phyloP scores from a whole-genome alignment of 305 asterid genomes.

The Fraxinus sp. region DNA sequence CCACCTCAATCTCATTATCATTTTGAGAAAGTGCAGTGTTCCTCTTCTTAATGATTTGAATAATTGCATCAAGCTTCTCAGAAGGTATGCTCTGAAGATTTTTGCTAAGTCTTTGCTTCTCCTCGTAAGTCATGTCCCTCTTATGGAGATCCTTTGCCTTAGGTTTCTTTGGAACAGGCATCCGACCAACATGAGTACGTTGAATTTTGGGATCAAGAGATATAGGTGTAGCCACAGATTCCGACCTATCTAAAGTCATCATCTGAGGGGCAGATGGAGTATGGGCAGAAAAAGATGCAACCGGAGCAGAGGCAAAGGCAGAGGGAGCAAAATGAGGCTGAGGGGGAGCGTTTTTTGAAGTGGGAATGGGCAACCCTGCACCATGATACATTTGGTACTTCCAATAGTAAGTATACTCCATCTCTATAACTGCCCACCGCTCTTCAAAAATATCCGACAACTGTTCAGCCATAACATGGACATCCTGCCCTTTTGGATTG shows the following conservation, averaged over 20 bases:
- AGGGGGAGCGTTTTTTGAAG: slow-evolving; percentile 42
- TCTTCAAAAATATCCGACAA: slow-evolving; percentile 58
- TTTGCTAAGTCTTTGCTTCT: slow-evolving; percentile 71
- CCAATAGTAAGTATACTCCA: slow-evolving; percentile 51
- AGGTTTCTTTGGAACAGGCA: slow-evolving; percentile 63
- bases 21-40: slow-evolving; percentile 58
- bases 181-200: slow-evolving; percentile 42
- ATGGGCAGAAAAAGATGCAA: slow-evolving; percentile 11
- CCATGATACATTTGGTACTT: slow-evolving; percentile 46
- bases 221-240: slow-evolving; percentile 31
- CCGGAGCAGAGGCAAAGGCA: slow-evolving; percentile 23
- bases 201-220: slow-evolving; percentile 38
- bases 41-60: slow-evolving; percentile 74
- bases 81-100: slow-evolving; percentile 64
- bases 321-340: slow-evolving; percentile 36
- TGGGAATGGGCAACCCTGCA: slow-evolving; percentile 43
- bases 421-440: slow-evolving; percentile 62
- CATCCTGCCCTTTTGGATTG: slow-evolving; percentile 79
- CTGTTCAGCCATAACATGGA: slow-evolving; percentile 64
- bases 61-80: slow-evolving; percentile 65
- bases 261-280: slow-evolving; percentile 23
- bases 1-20: slow-evolving; percentile 80
- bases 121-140: slow-evolving; percentile 78
- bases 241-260: slow-evolving; percentile 36
- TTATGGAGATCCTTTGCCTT: slow-evolving; percentile 71